Evolutionary conservation across 345 rosid genomes (phyloP), one percentile per base, ranked within the genome.

Genomic region (Chamaenerion angustifolium): DNA sequence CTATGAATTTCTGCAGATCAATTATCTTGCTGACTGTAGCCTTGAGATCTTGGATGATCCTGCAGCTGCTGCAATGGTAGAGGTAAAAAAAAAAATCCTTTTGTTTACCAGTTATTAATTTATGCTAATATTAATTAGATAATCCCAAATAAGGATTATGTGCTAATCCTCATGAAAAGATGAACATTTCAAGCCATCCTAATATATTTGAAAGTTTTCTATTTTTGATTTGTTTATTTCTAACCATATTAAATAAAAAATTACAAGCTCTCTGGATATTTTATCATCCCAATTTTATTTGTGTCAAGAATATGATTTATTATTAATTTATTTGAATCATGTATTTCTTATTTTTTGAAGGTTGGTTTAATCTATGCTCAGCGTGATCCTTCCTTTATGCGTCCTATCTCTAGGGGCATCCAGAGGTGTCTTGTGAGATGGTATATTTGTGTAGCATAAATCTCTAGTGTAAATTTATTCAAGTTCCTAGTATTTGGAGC

Each of bases 391-490:
- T 75, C 98, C 43, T 77, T 82, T 59, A 71, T 84, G 55, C 93
- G 95, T 21, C 96, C 98, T 31, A 60, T 82, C 63, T 78, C 94
- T 46, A 78, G 70, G 67, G 98, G 84, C 60, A 73, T 84, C 55
- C 77, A 87, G 64, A 74, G 95, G 73, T 87, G 96, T 44, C 88
- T 85, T 60, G 83, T 73, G 51, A 84, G 99, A 82, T 92, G 98
- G 98, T 87, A 59, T 62, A 69, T 21, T 47, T 19, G 21, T 27
- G 43, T 57, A 8, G 17, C 25, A 40, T 18, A 45, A 18, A 21
- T 10, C 62, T 14, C 37, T n/a, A 50, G 46, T 43, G 54, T 41
- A 23, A 31, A 31, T 31, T 31, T 31, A 31, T 31, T 31, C 37
- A 31, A 31, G 37, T 5, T 31, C 8, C 5, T 31, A 16, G 45